Evolutionary conservation across 1,284 basidiomycete species (phyloP).

Genomic region (Sporisorium graminicola): DNA sequence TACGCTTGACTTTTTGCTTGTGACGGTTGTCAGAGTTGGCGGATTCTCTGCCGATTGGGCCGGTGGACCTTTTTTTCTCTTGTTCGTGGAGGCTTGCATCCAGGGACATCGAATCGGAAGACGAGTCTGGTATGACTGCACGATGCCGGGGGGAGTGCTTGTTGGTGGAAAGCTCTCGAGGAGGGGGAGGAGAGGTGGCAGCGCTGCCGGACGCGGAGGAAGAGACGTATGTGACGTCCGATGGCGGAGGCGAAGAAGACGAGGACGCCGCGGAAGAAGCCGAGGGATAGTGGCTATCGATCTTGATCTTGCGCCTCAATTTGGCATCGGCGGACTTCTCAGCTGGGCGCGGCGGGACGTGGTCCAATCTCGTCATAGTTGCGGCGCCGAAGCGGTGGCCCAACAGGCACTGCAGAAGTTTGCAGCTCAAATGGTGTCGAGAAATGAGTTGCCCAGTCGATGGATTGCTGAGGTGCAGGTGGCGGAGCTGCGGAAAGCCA

Average conservation of each 20-base stretch:
- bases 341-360: constrained; percentile 26
- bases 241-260: constrained; percentile 3
- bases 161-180: not conserved
- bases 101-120: constrained; percentile 3
- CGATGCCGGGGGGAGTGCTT: not conserved
- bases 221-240: constrained; percentile 1
- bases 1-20: not conserved
- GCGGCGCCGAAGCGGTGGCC: not conserved
- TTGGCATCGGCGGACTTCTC: constrained; percentile 23
- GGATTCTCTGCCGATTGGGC: not conserved
- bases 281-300: not conserved
- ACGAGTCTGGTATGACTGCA: not conserved
- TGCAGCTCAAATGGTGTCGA: not conserved
- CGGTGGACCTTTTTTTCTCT: not conserved
- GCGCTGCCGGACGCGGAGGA: constrained; percentile 9
- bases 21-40: not conserved
- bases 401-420: not conserved
- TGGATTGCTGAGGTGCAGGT: not conserved
- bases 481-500: not conserved
- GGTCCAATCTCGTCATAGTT: not conserved
- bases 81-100: constrained; percentile 1
- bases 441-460: not conserved
- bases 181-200: constrained; percentile 1
- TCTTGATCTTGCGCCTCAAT: constrained; percentile 4
- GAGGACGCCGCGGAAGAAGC: not conserved